Conservation (phyloP, 1,139 yeast genomes). For the Blastobotrys arbuscula region DNA sequence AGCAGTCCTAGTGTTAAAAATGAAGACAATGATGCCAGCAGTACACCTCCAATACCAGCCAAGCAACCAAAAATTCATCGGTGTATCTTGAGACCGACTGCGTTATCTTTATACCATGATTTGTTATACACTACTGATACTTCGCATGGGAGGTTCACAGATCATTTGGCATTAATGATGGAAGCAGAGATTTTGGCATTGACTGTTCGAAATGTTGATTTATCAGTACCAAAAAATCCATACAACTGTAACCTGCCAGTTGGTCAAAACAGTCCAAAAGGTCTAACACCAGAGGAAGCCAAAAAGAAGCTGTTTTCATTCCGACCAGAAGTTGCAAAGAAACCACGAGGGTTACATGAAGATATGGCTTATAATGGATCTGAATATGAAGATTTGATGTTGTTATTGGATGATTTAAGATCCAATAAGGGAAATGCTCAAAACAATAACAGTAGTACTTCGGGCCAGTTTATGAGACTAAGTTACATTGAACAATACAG, state of each 20-base stretch:
- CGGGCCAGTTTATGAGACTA: slow-evolving; percentile 39
- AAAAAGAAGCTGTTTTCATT: slow-evolving; percentile 19
- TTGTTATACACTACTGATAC: slow-evolving; percentile 79
- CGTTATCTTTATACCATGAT: slow-evolving; percentile 77
- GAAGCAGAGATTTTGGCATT: slow-evolving; percentile 79
- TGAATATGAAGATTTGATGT: slow-evolving; percentile 89
- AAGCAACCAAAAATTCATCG: slow-evolving; percentile 50
- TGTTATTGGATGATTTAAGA: slow-evolving; percentile 38
- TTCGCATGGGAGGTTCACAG: slow-evolving; percentile 61
- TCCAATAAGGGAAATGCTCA: slow-evolving; percentile 9
- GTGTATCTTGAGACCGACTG: slow-evolving; percentile 74
- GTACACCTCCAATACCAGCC: slow-evolving; percentile 1
- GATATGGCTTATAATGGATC: slow-evolving; percentile 64
- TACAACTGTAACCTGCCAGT: background rate
- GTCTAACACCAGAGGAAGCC: slow-evolving; percentile 14
- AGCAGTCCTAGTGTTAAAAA: slow-evolving; percentile 1
- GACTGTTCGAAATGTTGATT: slow-evolving; percentile 69
- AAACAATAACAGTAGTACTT: slow-evolving; percentile 20
- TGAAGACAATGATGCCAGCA: background rate
- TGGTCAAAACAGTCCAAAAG: slow-evolving; percentile 4
- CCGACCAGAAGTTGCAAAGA: slow-evolving; percentile 26
- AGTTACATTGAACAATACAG: slow-evolving; percentile 39
- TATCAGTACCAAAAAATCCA: slow-evolving; percentile 51
- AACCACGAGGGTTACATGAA: slow-evolving; percentile 44
- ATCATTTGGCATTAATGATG: slow-evolving; percentile 66